Base-by-base conservation (phyloP, 257 asterid genomes). In the Anisodus tanguticus region DNA sequence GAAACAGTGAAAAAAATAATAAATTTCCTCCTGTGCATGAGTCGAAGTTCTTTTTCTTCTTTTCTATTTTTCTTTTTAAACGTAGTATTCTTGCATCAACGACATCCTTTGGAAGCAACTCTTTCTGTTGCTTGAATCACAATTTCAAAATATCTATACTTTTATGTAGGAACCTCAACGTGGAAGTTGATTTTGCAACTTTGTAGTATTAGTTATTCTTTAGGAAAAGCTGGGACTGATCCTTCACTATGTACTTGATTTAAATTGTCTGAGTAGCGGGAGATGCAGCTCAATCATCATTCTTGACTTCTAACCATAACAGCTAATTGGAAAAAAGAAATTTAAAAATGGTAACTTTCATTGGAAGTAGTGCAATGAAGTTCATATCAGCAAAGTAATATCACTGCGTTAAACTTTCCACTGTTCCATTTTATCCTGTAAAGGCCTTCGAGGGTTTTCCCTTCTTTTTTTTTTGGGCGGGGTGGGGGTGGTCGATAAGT, bases 171-270 rank as follows among this genome's bases (percentile, higher is more conserved):
- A 76, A 51, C 62, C 81, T 22, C n/a, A 76, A 22, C 12, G 81
- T 76, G 81, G 63, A 76, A 51, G 78, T 70, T 70, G 55, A 70
- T 70, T 70, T 70, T 41, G 78, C 15, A 70, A 43, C 16, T n/a
- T 39, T 16, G 39, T 63, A 17, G 77, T 69, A 5, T 43, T 37
- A 69, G 8, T 55, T 55, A 55, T 55, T 55, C 12, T 31, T 55
- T 55, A 4, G 7, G 60, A 53, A 4, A 55, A 55, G 60, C 19
- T 55, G 26, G 53, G 41, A 49, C n/a, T 71, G 79, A 45, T 10
- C 37, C 58, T 71, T 71, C 39, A 45, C 58, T 10, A 60, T 1
- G 15, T 10, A 67, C 59, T 45, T 71, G 80, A 45, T n/a, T 47
- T 71, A 71, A n/a, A n/a, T 71, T 71, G 59, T 71, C 5, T 11